phyloP scores from a whole-genome alignment of 2,329 filamentous ascomycete species.

The Phaeosphaeriaceae sp. region DNA sequence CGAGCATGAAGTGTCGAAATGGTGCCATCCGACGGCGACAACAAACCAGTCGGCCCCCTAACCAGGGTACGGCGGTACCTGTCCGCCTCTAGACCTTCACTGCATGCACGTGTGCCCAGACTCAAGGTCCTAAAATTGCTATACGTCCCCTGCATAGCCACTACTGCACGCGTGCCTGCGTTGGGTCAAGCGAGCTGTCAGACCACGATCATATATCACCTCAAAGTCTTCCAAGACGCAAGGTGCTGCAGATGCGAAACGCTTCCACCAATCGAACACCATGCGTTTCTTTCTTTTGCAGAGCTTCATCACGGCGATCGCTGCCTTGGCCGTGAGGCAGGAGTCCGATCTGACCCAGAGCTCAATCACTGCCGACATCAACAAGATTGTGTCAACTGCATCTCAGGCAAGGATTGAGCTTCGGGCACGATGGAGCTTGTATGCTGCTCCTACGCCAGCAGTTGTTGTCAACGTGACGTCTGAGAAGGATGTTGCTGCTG shows the following conservation, averaged over 20 bases:
- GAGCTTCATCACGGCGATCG: slow-evolving; percentile 12
- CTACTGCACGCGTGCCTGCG: background rate
- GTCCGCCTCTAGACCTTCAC: background rate
- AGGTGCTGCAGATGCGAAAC: slow-evolving; percentile 8
- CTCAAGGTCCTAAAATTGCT: background rate
- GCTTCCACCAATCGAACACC: slow-evolving; percentile 2
- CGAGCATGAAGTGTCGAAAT: background rate
- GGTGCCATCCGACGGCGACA: background rate
- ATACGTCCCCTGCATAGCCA: background rate
- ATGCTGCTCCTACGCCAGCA: slow-evolving; percentile 21
- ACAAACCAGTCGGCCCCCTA: background rate
- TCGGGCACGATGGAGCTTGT: slow-evolving; percentile 32
- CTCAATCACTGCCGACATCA: slow-evolving; percentile 18
- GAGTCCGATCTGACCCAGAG: slow-evolving; percentile 3
- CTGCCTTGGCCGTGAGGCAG: slow-evolving; percentile 19
- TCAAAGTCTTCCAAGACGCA: slow-evolving; percentile 6
- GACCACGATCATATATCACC: slow-evolving; percentile 7
- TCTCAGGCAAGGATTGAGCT: slow-evolving; percentile 20
- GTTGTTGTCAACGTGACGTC: slow-evolving; percentile 27
- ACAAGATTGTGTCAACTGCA: slow-evolving; percentile 15
- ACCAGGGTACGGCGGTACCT: background rate
- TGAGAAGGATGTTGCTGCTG: slow-evolving; percentile 28
- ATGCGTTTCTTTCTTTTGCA: slow-evolving; percentile 22
- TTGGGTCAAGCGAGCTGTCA: slow-evolving; percentile 3
- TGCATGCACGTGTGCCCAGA: background rate